Percentiles rank a stretch among this genome's conserved stretches.
Evolutionary conservation across 192 early-diverging fungal genomes (phyloP).

Genomic region (Gorgonomyces haynaldii): DNA sequence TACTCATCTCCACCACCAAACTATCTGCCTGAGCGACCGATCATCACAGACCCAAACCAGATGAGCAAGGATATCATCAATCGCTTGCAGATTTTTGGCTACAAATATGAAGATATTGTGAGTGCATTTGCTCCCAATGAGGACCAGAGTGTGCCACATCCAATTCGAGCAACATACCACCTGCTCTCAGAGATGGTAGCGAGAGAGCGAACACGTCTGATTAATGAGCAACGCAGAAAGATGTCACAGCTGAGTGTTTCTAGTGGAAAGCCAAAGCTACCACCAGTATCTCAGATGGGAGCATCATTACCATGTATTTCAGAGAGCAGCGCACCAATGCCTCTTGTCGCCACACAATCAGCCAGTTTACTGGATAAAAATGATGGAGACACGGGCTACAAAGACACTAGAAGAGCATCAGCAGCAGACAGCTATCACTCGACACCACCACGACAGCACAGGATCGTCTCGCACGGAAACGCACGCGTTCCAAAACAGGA

Average conservation of each 20-base stretch:
- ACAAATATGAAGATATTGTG: conserved; percentile 25
- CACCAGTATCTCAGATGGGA: no score
- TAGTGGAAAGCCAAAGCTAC: background rate
- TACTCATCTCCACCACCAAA: conserved; percentile 48
- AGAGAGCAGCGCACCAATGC: background rate
- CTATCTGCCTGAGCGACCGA: conserved; percentile 47
- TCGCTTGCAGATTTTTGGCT: conserved; percentile 35
- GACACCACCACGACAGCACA: no score
- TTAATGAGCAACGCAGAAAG: background rate
- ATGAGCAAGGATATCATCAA: conserved; percentile 27
- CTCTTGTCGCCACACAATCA: background rate
- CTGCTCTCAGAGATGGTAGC: conserved; percentile 39
- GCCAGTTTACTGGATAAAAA: background rate
- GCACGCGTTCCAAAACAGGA: no score
- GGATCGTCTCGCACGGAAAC: no score
- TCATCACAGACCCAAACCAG: conserved; percentile 2
- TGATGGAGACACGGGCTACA: background rate
- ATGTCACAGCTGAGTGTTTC: no score
- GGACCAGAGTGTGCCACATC: conserved; percentile 16
- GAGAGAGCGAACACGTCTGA: conserved; percentile 22
- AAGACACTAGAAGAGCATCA: background rate
- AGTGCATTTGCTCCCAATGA: conserved; percentile 21
- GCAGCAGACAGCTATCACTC: no score
- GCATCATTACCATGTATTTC: no score
- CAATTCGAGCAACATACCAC: conserved; percentile 40